Conservation (phyloP, 352 stramenopile genomes). For the Detonula confervacea region DNA sequence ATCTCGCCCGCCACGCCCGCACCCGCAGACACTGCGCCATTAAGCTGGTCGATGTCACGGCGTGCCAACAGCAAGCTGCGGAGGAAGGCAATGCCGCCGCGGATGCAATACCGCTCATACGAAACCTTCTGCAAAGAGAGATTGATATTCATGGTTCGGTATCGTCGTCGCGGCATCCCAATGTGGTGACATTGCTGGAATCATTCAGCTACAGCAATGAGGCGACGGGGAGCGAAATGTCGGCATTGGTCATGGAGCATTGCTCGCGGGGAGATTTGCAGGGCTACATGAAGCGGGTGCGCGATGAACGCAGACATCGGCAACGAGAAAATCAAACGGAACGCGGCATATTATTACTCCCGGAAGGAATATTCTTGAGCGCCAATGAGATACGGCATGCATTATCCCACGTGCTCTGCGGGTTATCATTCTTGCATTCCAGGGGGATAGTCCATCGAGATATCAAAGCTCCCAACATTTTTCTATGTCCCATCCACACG, state of each 20-base stretch:
- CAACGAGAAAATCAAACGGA: neutral
- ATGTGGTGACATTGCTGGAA: conserved; percentile 38
- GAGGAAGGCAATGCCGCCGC: neutral
- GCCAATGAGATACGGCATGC: conserved; percentile 23
- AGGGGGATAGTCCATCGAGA: conserved; percentile 35
- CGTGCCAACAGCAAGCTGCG: neutral
- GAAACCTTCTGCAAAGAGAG: conserved; percentile 20
- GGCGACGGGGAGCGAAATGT: conserved; percentile 3
- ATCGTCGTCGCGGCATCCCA: conserved; percentile 20
- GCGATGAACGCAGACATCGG: neutral
- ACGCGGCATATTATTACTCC: neutral
- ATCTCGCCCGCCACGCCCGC: conserved; percentile 15
- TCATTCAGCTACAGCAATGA: conserved; percentile 36
- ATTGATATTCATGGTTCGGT: conserved; percentile 28
- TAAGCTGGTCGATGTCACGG: conserved; percentile 44
- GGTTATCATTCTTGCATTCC: conserved; percentile 32
- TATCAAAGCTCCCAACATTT: conserved; percentile 42
- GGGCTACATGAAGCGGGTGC: conserved; percentile 7
- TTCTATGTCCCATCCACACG: conserved; percentile 12
- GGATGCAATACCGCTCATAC: neutral
- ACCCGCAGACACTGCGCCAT: conserved; percentile 8
- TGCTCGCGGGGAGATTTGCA: conserved; percentile 30
- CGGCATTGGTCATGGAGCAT: conserved; percentile 30
- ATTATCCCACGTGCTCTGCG: conserved; percentile 16
- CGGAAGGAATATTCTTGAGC: conserved; percentile 18